A percentile compares a stretch with the other conserved stretches of the same genome.
These are phyloP conservation scores for Climacium dendroides DNA, from an alignment of 225 moss, liverwort and hornwort genomes.

Conservation along the genomic window DNA sequence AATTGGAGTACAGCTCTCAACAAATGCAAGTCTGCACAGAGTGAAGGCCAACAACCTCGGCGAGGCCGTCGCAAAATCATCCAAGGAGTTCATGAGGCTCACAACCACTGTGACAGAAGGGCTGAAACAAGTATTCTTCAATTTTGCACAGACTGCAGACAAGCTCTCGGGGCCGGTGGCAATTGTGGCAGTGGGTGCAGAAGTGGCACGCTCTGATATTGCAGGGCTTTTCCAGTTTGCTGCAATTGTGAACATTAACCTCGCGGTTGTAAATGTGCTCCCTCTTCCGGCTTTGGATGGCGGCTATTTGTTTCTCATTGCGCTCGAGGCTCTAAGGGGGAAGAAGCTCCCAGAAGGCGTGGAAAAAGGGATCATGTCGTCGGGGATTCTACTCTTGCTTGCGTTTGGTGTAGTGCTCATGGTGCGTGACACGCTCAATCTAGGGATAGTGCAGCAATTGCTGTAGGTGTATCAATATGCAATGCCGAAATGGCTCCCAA, in stretches of 20 bases:
- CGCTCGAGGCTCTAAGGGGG: slow-evolving; percentile 71
- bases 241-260: slow-evolving; percentile 86
- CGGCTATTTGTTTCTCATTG: slow-evolving; percentile 72
- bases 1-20: slow-evolving; percentile 88
- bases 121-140: slow-evolving; percentile 69
- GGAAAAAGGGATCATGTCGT: slow-evolving; percentile 94
- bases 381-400: slow-evolving; percentile 75
- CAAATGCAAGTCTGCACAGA: slow-evolving; percentile 59
- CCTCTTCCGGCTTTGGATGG: slow-evolving; percentile 94
- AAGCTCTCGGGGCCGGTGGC: slow-evolving; percentile 88
- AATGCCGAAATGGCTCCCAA: neutral
- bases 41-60: slow-evolving; percentile 49
- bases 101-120: slow-evolving; percentile 47
- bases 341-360: slow-evolving; percentile 84
- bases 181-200: slow-evolving; percentile 89
- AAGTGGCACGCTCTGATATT: slow-evolving; percentile 75
- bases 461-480: slow-evolving; percentile 28
- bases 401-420: slow-evolving; percentile 76
- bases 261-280: slow-evolving; percentile 82
- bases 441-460: slow-evolving; percentile 89
- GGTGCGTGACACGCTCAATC: slow-evolving; percentile 90
- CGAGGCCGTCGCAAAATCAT: slow-evolving; percentile 39
- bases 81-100: slow-evolving; percentile 52
- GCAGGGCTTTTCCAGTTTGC: slow-evolving; percentile 90
- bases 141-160: slow-evolving; percentile 85